These are phyloP conservation scores for Jatropha multifida DNA, from an alignment of 441 rosid species.

Conservation along the genomic window DNA sequence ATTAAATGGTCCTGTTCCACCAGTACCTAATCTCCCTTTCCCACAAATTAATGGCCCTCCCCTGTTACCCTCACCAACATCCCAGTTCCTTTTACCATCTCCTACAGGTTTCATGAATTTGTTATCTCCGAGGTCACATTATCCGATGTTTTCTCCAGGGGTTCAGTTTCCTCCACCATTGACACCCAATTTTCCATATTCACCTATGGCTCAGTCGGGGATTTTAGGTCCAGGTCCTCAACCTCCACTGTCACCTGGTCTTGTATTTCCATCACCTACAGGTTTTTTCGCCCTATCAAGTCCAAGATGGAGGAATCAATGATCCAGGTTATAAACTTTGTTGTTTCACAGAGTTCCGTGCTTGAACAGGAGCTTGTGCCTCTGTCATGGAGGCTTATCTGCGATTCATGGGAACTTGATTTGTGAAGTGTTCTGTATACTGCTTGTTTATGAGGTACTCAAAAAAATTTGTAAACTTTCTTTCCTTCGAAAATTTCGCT, in stretches of 20 bases:
- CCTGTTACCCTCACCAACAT: slow-evolving; percentile 62
- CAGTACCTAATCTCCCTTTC: slow-evolving; percentile 41
- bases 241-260: slow-evolving; percentile 71
- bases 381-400: slow-evolving; percentile 22
- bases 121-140: slow-evolving; percentile 56
- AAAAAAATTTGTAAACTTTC: slow-evolving; percentile 23
- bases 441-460: slow-evolving; percentile 27
- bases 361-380: slow-evolving; percentile 28
- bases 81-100: slow-evolving; percentile 68
- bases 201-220: slow-evolving; percentile 60
- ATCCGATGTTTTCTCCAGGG: slow-evolving; percentile 66
- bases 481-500: not conserved
- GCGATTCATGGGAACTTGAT: slow-evolving; percentile 18
- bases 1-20: slow-evolving; percentile 46
- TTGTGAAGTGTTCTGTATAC: slow-evolving; percentile 33
- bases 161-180: slow-evolving; percentile 52
- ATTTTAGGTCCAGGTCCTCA: slow-evolving; percentile 75
- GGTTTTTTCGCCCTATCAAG: slow-evolving; percentile 66
- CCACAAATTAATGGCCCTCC: slow-evolving; percentile 51
- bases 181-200: slow-evolving; percentile 62
- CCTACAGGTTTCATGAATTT: slow-evolving; percentile 50
- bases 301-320: slow-evolving; percentile 83
- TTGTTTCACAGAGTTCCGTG: slow-evolving; percentile 28
- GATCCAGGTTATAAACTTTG: slow-evolving; percentile 26
- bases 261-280: slow-evolving; percentile 57